Evolutionary conservation across 2,329 filamentous ascomycete species (phyloP).

Genomic region (Diaporthe caulivora): DNA sequence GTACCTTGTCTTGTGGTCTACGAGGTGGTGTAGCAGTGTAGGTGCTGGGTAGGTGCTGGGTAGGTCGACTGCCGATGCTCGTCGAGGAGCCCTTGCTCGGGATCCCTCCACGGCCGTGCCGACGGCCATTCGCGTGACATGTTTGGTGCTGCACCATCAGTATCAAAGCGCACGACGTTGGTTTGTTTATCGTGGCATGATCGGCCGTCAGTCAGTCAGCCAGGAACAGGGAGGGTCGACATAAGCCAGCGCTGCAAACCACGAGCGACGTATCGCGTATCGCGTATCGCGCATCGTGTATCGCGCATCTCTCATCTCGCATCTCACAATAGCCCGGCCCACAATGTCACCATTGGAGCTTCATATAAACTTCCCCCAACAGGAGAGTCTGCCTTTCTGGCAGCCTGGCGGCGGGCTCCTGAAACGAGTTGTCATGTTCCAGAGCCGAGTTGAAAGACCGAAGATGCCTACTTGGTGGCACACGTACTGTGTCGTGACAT

Average conservation of each 20-base stretch:
- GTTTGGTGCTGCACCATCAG: conserved; percentile 17
- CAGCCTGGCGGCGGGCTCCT: not conserved
- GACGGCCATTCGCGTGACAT: conserved; percentile 22
- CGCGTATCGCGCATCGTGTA: not conserved
- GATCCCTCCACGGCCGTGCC: conserved; percentile 12
- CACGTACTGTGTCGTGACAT: conserved; percentile 2
- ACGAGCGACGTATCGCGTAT: not conserved
- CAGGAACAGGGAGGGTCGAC: not conserved
- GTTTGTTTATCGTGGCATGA: conserved; percentile 29
- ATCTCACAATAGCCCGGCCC: no score
- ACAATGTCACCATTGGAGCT: not conserved
- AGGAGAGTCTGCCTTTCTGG: not conserved
- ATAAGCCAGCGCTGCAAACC: not conserved
- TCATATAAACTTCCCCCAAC: not conserved
- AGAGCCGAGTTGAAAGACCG: not conserved
- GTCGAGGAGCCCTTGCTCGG: conserved; percentile 14
- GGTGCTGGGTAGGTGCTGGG: no score
- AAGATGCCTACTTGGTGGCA: no score
- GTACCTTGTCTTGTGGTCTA: not conserved
- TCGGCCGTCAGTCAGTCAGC: conserved; percentile 9
- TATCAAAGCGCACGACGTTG: conserved; percentile 24
- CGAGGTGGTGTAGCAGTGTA: no score
- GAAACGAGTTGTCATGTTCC: not conserved
- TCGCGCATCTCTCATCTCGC: not conserved
- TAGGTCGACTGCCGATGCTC: conserved; percentile 6